Evolutionary conservation across 345 rosid species (phyloP).

Genomic region (Diplotaxis tenuifolia): DNA sequence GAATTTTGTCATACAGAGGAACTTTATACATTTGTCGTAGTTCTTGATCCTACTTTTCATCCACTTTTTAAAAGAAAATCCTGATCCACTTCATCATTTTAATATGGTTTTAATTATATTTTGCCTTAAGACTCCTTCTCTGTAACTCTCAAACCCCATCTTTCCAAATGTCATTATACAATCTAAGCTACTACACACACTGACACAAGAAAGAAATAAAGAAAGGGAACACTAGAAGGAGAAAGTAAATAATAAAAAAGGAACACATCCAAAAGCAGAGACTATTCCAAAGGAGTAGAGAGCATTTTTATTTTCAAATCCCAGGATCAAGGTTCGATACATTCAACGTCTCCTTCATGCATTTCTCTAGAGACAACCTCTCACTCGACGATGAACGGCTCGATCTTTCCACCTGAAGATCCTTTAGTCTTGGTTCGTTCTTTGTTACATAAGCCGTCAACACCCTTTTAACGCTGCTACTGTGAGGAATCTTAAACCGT

Average conservation of each 20-base stretch:
- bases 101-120: not conserved
- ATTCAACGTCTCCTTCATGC: constrained; percentile 38
- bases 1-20: not conserved
- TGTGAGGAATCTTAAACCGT: constrained; percentile 44
- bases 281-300: not conserved
- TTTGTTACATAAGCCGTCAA: constrained; percentile 61
- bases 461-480: constrained; percentile 62
- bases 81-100: not conserved
- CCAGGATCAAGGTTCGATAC: constrained; percentile 40
- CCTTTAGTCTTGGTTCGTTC: constrained; percentile 53
- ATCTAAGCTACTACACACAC: constrained; percentile 35
- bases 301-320: constrained; percentile 12
- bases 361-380: constrained; percentile 38
- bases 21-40: constrained; percentile 14
- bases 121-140: not conserved
- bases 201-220: not conserved
- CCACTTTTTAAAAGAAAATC: not conserved
- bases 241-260: not conserved
- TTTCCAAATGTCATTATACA: constrained; percentile 22
- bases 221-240: not conserved
- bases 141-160: constrained; percentile 9
- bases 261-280: not conserved
- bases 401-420: not conserved
- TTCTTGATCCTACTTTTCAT: not conserved
- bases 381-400: constrained; percentile 34